These are phyloP conservation scores for Hymenoscyphus albidus DNA, from an alignment of 2,329 filamentous ascomycete species.

Conservation along the genomic window DNA sequence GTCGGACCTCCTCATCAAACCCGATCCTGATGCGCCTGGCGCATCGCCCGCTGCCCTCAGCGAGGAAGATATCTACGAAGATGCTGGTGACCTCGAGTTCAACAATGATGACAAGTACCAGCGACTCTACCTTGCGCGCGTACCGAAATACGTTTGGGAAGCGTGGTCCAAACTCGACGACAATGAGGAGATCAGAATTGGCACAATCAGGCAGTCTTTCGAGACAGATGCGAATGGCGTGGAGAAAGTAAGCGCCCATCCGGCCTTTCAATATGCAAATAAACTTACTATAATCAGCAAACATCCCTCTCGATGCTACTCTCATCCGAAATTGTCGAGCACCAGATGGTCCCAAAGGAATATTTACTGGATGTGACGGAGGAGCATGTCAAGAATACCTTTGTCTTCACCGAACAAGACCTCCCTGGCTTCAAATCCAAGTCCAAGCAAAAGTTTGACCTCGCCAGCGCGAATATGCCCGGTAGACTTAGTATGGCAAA, in stretches of 20 bases:
- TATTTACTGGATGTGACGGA: constrained; percentile 75
- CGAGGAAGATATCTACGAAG: constrained; percentile 70
- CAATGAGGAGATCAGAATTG: constrained; percentile 77
- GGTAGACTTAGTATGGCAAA: constrained; percentile 45
- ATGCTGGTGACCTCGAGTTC: constrained; percentile 62
- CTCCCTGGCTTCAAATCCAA: constrained; percentile 69
- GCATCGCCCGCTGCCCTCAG: constrained; percentile 41
- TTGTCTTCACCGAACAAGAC: constrained; percentile 90
- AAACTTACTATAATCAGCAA: constrained; percentile 28
- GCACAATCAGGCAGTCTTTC: constrained; percentile 56
- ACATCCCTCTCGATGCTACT: constrained; percentile 64
- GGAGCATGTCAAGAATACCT: constrained; percentile 73
- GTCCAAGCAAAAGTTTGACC: constrained; percentile 53
- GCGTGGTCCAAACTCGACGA: constrained; percentile 73
- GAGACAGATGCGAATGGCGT: constrained; percentile 51
- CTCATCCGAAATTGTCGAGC: constrained; percentile 57
- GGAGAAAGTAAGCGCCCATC: constrained; percentile 36
- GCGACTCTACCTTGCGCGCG: constrained; percentile 66
- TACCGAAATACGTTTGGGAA: constrained; percentile 78
- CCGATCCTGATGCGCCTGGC: constrained; percentile 44
- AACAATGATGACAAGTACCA: constrained; percentile 36
- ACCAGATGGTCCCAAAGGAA: constrained; percentile 77
- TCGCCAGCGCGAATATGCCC: constrained; percentile 56
- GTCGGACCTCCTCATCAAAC: constrained; percentile 42
- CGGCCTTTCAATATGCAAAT: constrained; percentile 3